Conservation (phyloP, 768 basidiomycete species). For the Sporobolomyces roseus region DNA sequence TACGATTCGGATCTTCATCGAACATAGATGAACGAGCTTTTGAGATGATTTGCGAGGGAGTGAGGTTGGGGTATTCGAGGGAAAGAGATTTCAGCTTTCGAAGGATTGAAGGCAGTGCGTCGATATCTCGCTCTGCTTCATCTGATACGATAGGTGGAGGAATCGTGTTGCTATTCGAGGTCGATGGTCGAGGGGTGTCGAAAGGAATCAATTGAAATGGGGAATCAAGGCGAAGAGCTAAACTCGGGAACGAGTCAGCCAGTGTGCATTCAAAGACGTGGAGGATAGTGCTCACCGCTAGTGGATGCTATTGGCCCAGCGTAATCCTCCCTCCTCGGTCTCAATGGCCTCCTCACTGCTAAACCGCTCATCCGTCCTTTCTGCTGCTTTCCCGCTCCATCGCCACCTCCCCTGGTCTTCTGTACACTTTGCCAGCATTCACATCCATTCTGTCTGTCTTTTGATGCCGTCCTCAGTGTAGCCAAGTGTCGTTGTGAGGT, state of each 20-base stretch:
- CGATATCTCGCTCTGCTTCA: background rate
- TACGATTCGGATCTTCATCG: background rate
- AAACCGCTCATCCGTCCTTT: background rate
- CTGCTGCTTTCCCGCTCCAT: background rate
- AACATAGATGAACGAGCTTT: background rate
- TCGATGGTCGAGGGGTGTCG: background rate
- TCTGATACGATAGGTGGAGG: background rate
- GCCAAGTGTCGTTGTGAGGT: background rate
- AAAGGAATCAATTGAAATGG: background rate
- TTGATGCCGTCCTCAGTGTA: background rate
- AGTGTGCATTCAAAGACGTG: background rate
- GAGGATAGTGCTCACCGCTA: conserved; percentile 7
- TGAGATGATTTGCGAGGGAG: conserved; percentile 12
- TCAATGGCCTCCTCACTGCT: background rate
- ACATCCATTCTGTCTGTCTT: background rate
- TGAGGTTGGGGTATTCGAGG: background rate
- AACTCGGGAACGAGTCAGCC: background rate
- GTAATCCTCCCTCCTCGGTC: background rate
- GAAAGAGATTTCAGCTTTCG: background rate
- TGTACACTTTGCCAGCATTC: background rate
- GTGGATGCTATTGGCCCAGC: conserved; percentile 23
- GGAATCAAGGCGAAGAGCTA: conserved; percentile 27
- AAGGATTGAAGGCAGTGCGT: background rate
- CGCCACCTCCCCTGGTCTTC: background rate
- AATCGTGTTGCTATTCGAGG: background rate